phyloP scores from a whole-genome alignment of 2,329 filamentous ascomycete species.

The Penicillium digitatum region DNA sequence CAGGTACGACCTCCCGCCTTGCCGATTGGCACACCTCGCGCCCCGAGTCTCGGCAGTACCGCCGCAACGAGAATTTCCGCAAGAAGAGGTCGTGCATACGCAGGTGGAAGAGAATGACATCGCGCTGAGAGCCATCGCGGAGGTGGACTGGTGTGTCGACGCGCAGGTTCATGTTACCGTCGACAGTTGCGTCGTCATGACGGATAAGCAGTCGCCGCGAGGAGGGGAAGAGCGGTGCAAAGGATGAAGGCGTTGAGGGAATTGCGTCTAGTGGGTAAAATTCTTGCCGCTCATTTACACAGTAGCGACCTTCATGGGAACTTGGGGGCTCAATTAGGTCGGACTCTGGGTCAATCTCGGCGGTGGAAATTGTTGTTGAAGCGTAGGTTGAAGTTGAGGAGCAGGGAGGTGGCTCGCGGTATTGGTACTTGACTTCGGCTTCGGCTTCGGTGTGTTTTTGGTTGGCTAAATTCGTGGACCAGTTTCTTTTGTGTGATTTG shows the following conservation, averaged over 20 bases:
- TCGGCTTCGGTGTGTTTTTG: background rate
- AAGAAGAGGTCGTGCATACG: conserved; percentile 87
- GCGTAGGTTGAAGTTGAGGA: conserved; percentile 75
- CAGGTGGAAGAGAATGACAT: conserved; percentile 81
- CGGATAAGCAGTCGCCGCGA: conserved; percentile 73
- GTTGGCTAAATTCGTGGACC: background rate
- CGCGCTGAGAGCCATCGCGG: conserved; percentile 56
- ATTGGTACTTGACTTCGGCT: background rate
- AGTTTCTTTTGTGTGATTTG: conserved; percentile 21
- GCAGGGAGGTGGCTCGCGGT: conserved; percentile 31
- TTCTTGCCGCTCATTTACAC: conserved; percentile 52
- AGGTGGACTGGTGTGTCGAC: conserved; percentile 70
- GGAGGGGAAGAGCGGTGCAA: conserved; percentile 82
- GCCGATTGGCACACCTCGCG: conserved; percentile 86
- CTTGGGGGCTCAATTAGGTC: background rate
- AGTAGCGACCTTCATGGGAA: conserved; percentile 38
- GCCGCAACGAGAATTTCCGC: conserved; percentile 82
- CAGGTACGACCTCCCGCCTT: conserved; percentile 58
- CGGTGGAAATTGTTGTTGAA: conserved; percentile 64
- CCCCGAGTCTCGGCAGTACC: conserved; percentile 89
- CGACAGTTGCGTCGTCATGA: conserved; percentile 83
- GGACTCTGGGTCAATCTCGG: conserved; percentile 48
- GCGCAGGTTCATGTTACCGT: conserved; percentile 95
- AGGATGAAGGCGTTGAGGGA: conserved; percentile 75
- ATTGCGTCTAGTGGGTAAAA: conserved; percentile 63